phyloP scores from a whole-genome alignment of 2,329 filamentous ascomycete species.

The Ustulina deusta region DNA sequence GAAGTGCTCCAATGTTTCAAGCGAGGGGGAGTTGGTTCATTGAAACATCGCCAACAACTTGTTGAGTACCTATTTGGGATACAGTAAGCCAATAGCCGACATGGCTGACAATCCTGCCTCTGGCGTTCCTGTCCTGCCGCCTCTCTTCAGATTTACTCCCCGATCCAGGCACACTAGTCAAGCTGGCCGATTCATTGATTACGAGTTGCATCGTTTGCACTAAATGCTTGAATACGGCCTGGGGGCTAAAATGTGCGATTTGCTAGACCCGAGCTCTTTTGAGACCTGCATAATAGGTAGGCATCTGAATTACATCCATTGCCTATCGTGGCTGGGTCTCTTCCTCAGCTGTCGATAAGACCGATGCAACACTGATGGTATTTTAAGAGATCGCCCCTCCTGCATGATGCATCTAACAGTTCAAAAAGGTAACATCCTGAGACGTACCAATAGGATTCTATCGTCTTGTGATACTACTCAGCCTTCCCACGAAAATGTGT shows the following conservation, averaged over 20 bases:
- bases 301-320: not conserved
- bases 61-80: conserved; percentile 6
- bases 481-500: conserved; percentile 13
- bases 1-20: conserved; percentile 24
- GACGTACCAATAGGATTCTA: conserved; percentile 25
- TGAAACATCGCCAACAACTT: conserved; percentile 20
- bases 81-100: conserved; percentile 30
- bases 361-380: conserved; percentile 36
- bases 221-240: conserved; percentile 5
- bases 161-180: not conserved
- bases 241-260: conserved; percentile 24
- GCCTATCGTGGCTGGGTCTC: not conserved
- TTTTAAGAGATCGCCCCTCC: conserved; percentile 28
- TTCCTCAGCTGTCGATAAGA: conserved; percentile 31
- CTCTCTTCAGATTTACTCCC: not conserved
- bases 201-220: not conserved
- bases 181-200: not conserved
- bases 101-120: conserved; percentile 1
- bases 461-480: conserved; percentile 29
- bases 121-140: not conserved
- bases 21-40: conserved; percentile 13
- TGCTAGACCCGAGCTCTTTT: not conserved
- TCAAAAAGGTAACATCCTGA: not conserved
- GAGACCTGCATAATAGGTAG: not conserved
- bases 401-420: conserved; percentile 26